Evolutionary conservation across 148 eudicot species (phyloP), one percentile per base, ranked within the genome.

Genomic region (Oxyria digyna): DNA sequence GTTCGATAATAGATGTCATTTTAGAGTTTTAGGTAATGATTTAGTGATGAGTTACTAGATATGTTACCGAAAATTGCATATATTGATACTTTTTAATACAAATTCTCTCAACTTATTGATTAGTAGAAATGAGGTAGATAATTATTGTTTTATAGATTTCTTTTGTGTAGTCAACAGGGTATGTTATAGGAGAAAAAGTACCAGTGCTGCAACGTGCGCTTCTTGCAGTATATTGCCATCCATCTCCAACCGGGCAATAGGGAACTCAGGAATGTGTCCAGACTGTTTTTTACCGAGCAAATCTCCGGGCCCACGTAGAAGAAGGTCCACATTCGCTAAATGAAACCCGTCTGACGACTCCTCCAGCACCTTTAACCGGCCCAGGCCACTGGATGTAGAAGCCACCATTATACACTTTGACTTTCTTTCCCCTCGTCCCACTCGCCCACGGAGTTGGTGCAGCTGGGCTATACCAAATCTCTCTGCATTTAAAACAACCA

Each of bases 221-320:
- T 88, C 96, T 76, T 94, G 99, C 27, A 90, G 78, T 66, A 94
- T 85, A 79, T 78, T 82, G 41, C 99, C 99, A 72, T 94, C 97
- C 18, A 90, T 74, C 83, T 94, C 99, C 65, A 90, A 72, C 73
- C 97, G 82, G 67, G 97, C 85, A 71, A 94, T 66, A 32, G 99
- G 96, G 77, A 94, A 94, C 78, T 94, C 99, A 1, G 99, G 99
- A 73, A 94, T 86, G 67, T 94, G 99, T 50, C 99, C 99, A 4
- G 99, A 94, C 81, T 94, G 99, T 59, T 88, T 90, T 76, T 85
- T 94, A 27, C 99, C 99, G 46, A 94, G 97, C 85, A 94, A 85
- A 75, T 94, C 97, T 67, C 99, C 99, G 55, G 99, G 99, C 42
- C 99, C 99, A 73, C 99, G 96, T 3, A 85, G 69, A 43, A 88